Conservation (phyloP, 1,284 basidiomycete species). For the Sanghuangporus weigelae region DNA sequence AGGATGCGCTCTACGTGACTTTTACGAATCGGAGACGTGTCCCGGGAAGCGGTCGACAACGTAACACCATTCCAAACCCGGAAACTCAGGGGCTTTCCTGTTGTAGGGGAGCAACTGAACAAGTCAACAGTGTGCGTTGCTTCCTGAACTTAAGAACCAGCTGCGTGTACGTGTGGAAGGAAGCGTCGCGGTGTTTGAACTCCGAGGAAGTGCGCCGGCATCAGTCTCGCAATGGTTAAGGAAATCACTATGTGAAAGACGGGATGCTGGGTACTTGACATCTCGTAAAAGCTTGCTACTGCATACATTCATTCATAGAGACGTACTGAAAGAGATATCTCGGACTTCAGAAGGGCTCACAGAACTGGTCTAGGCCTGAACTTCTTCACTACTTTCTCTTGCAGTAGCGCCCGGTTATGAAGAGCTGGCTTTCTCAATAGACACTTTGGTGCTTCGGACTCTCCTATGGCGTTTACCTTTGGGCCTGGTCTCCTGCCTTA, state of each 20-base stretch:
- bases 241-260: not conserved
- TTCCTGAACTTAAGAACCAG: not conserved
- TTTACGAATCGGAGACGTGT: not conserved
- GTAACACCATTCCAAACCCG: not conserved
- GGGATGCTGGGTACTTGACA: not conserved
- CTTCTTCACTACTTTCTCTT: not conserved
- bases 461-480: not conserved
- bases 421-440: not conserved
- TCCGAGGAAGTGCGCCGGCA: not conserved
- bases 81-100: not conserved
- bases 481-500: slow-evolving; percentile 28
- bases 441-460: not conserved
- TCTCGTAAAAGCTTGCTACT: not conserved
- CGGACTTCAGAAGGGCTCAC: too few relatives aligned
- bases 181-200: not conserved
- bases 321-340: too few relatives aligned
- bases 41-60: not conserved
- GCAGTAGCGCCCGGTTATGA: not conserved
- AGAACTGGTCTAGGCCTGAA: too few relatives aligned
- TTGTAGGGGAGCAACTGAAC: not conserved
- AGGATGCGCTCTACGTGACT: not conserved
- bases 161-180: not conserved
- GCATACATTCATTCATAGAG: too few relatives aligned
- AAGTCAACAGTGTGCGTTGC: not conserved
- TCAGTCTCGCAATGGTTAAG: not conserved